A percentile compares a stretch with the other conserved stretches of the same genome.
Conservation (phyloP, 805 yeast genomes). For the Candida maris region DNA sequence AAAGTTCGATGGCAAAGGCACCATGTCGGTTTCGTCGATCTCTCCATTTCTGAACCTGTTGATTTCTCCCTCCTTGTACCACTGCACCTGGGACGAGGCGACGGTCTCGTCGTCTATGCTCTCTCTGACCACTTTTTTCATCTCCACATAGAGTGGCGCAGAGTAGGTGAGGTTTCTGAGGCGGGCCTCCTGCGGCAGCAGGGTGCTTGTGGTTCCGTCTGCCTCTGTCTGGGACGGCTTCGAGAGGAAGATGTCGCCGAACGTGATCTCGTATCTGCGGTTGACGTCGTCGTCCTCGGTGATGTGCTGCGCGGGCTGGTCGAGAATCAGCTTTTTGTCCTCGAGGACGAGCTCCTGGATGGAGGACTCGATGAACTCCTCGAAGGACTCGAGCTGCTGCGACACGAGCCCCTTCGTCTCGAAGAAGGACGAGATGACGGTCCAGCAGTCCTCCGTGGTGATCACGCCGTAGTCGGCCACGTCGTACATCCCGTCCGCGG, state of each 20-base stretch:
- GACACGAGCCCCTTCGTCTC: constrained; percentile 96
- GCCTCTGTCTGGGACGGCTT: constrained; percentile 99
- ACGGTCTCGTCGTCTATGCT: constrained; percentile 67
- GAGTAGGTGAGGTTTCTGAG: constrained; percentile 94
- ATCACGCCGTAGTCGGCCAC: constrained; percentile 60
- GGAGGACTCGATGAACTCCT: constrained; percentile 94
- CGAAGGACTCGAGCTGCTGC: constrained; percentile 96
- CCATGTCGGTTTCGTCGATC: constrained; percentile 22
- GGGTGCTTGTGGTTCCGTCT: constrained; percentile 98
- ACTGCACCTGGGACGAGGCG: constrained; percentile 52
- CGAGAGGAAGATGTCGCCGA: constrained; percentile 94
- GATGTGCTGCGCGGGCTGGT: constrained; percentile 97
- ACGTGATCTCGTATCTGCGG: constrained; percentile 92
- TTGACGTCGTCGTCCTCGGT: constrained; percentile 86
- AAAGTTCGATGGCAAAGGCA: constrained; percentile 27
- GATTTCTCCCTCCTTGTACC: constrained; percentile 53
- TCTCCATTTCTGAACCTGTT: constrained; percentile 35
- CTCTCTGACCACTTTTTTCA: constrained; percentile 83
- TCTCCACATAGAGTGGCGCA: constrained; percentile 93
- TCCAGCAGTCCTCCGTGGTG: constrained; percentile 99
- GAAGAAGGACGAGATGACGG: constrained; percentile 93
- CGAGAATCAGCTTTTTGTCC: constrained; percentile 88
- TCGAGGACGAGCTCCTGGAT: constrained; percentile 96
- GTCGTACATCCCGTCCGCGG: constrained; percentile 22
- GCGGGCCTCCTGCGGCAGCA: constrained; percentile 98